Evolutionary conservation across 768 basidiomycete species (phyloP), one percentile per base, ranked within the genome.

Genomic region (Pleurotus pulmonarius): DNA sequence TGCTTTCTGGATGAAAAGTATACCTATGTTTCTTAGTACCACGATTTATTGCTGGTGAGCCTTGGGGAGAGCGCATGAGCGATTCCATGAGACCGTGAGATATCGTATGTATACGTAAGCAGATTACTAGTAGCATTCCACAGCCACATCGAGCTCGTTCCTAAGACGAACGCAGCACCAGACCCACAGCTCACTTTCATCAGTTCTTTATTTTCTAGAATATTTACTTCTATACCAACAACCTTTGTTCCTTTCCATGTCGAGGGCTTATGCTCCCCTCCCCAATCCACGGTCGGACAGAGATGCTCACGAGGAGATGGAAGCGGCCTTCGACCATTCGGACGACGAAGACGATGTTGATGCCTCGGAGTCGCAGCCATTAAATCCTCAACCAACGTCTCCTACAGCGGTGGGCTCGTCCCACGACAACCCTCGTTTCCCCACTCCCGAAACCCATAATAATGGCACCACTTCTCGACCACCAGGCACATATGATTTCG

Each of bases 321-420:
- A 94, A 65, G 91, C 91, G 20, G 92, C 93, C 1, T 94, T 94
- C 61, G 86, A 87, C 67, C 88, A 90, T 61, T 81, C 83, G 3
- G 90, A 91, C 55, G 86, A 86, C 59, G 85, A 88, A 46, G 82
- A 82, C 61, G 67, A 77, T 55, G 72, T 78, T 58, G 71, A 80
- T 53, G 58, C 65, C 49, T 70, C 77, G 25, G 82, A 83, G 67
- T 77, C 79, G n/a, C 81, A 72, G 29, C 86, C 83, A 48, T 65
- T 85, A 60, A 80, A 80, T 60, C 79, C 80, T 37, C 59, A 57
- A 7, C 60, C 72, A 8, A 67, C 70, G 9, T 73, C 73, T 25
- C 70, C 73, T 43, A 54, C 62, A 45, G 46, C 60, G 44, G 53
- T 63, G 25, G 56, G 63, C 38, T 60, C 62, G 39, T 57, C 51